phyloP scores from a whole-genome alignment of 345 rosid species.

The Dipteronia sinensis region DNA sequence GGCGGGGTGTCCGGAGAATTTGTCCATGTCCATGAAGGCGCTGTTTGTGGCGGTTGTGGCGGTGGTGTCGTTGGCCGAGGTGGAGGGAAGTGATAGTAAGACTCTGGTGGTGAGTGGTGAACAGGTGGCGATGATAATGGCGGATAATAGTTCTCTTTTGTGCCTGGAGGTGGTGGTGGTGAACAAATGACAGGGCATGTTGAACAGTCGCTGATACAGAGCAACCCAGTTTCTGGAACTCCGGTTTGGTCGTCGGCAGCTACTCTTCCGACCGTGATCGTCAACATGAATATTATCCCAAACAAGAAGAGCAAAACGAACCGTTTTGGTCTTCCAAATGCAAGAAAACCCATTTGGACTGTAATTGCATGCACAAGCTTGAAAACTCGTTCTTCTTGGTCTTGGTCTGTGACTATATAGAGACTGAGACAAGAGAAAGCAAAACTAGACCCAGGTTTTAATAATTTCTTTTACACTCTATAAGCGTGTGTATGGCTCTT shows the following conservation, averaged over 20 bases:
- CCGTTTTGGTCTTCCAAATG: slow-evolving; percentile 18
- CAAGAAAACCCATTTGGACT: slow-evolving; percentile 16
- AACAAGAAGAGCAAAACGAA: slow-evolving; percentile 18
- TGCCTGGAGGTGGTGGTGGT: slow-evolving; percentile 34
- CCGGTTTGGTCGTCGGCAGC: slow-evolving; percentile 29
- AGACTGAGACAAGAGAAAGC: neutral
- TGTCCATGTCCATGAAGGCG: slow-evolving; percentile 17
- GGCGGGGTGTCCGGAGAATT: slow-evolving; percentile 39
- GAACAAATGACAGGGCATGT: slow-evolving; percentile 52
- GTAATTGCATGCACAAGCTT: slow-evolving; percentile 8
- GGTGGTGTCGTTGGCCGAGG: slow-evolving; percentile 13
- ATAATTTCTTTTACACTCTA: slow-evolving; percentile 15
- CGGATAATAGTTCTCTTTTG: slow-evolving; percentile 17
- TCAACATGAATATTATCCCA: slow-evolving; percentile 5
- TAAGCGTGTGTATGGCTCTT: slow-evolving; percentile 37
- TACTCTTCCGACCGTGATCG: slow-evolving; percentile 24
- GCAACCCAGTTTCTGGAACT: slow-evolving; percentile 27
- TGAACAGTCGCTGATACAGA: slow-evolving; percentile 49
- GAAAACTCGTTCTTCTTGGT: slow-evolving; percentile 7
- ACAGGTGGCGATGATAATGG: slow-evolving; percentile 21
- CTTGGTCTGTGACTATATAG: neutral
- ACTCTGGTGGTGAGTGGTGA: slow-evolving; percentile 28
- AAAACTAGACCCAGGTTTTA: neutral
- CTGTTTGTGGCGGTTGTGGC: slow-evolving; percentile 1
- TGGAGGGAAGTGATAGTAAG: slow-evolving; percentile 25